phyloP scores from a whole-genome alignment of 345 rosid species.

The Dimocarpus longan region DNA sequence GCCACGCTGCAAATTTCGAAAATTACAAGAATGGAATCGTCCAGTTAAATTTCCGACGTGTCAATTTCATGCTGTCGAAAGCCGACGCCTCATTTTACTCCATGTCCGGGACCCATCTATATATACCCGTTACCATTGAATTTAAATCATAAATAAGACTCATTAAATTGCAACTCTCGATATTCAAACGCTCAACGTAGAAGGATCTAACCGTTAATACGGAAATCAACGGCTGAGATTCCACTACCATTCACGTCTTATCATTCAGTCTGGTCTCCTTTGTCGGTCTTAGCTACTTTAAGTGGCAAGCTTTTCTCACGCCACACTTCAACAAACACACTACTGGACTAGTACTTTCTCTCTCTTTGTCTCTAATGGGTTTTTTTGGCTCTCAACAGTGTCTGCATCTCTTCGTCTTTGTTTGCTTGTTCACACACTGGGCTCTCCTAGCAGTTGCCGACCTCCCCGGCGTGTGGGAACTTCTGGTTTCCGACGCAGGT shows the following conservation, averaged over 20 bases:
- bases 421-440: not conserved
- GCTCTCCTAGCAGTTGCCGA: conserved; percentile 33
- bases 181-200: no score
- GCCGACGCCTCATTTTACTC: conserved; percentile 12
- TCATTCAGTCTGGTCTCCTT: not conserved
- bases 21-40: not conserved
- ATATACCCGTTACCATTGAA: conserved; percentile 12
- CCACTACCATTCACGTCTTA: not conserved
- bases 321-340: not conserved
- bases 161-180: not conserved
- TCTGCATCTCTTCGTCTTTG: conserved; percentile 1
- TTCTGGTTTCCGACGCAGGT: conserved; percentile 68
- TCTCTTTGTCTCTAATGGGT: conserved; percentile 19
- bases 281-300: not conserved
- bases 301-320: not conserved
- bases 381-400: conserved; percentile 12
- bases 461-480: conserved; percentile 88
- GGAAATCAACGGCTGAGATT: not conserved
- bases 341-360: not conserved
- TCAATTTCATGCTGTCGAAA: not conserved
- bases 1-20: not conserved
- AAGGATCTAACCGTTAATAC: no score
- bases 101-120: not conserved
- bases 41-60: conserved; percentile 1
- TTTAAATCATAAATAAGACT: not conserved